Conservation (phyloP, 1,284 basidiomycete genomes). For the Volvariella surrecta region DNA sequence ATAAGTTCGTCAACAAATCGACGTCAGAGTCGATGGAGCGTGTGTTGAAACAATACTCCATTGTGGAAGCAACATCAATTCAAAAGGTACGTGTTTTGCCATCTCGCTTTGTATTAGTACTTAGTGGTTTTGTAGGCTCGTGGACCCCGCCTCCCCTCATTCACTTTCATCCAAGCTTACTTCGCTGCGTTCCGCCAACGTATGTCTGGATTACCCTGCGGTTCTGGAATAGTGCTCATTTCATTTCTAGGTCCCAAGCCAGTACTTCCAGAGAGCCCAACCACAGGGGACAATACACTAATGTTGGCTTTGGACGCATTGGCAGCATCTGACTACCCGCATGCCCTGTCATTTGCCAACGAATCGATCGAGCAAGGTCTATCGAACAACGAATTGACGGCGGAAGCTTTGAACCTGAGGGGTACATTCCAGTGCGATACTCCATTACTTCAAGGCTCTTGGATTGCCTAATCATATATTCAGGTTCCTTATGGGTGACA, state of each 20-base stretch:
- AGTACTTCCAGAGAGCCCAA: constrained; percentile 66
- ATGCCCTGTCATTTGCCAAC: constrained; percentile 74
- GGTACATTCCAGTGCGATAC: constrained; percentile 84
- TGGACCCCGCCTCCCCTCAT: constrained; percentile 81
- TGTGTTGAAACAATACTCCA: constrained; percentile 81
- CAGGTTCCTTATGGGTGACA: constrained; percentile 85
- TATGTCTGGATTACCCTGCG: constrained; percentile 26
- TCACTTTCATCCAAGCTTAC: constrained; percentile 93
- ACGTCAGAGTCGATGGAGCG: constrained; percentile 85
- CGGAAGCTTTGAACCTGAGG: constrained; percentile 88
- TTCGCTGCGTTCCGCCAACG: constrained; percentile 93
- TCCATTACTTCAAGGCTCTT: background rate
- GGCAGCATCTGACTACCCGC: constrained; percentile 80
- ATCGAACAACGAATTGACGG: constrained; percentile 68
- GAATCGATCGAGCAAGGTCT: constrained; percentile 88
- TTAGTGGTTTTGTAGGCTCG: constrained; percentile 43
- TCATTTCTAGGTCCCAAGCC: constrained; percentile 58
- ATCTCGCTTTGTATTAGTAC: no score
- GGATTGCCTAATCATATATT: background rate
- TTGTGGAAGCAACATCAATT: constrained; percentile 66
- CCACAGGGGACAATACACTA: constrained; percentile 81
- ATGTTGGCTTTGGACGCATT: constrained; percentile 79
- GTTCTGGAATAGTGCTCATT: background rate
- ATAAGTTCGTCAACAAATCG: constrained; percentile 82
- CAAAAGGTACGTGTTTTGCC: constrained; percentile 36